A percentile compares a stretch with the other conserved stretches of the same genome.
phyloP scores from a whole-genome alignment of 495 filamentous ascomycete species.

The Neurospora sp. region DNA sequence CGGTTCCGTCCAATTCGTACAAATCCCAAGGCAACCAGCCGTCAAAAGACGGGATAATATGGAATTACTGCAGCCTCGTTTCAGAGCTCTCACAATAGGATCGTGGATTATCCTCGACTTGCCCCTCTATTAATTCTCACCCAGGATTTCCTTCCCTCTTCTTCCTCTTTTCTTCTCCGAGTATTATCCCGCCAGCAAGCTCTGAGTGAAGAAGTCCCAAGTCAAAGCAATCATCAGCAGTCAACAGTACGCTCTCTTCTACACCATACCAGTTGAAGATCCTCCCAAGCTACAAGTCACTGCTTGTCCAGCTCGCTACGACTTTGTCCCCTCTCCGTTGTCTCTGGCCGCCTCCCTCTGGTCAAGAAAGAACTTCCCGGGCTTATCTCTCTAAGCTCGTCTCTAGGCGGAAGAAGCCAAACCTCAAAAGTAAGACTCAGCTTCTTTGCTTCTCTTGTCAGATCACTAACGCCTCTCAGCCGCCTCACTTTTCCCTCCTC shows the following conservation, averaged over 20 bases:
- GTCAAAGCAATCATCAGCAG: background rate
- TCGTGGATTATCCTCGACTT: background rate
- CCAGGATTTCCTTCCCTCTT: background rate
- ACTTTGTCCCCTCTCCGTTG: background rate
- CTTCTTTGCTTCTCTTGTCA: background rate
- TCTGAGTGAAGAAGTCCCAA: background rate
- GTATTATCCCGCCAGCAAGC: background rate
- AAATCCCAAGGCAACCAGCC: background rate
- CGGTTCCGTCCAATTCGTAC: background rate
- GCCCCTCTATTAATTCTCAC: background rate
- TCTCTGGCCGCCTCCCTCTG: background rate
- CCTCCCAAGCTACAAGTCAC: background rate
- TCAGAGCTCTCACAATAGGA: background rate
- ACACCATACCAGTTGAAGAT: background rate
- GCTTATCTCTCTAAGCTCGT: background rate
- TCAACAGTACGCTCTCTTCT: background rate
- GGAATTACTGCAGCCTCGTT: background rate
- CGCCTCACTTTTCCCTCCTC: background rate
- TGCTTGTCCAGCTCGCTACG: background rate
- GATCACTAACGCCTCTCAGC: background rate
- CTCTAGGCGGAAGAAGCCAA: background rate
- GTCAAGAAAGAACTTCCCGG: background rate
- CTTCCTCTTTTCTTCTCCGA: background rate
- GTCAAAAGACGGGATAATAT: background rate
- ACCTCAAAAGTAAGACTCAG: background rate